A percentile compares a stretch with the other conserved stretches of the same genome.
Conservation (phyloP, 1,284 basidiomycete species). For the Ganoderma resinaceum region DNA sequence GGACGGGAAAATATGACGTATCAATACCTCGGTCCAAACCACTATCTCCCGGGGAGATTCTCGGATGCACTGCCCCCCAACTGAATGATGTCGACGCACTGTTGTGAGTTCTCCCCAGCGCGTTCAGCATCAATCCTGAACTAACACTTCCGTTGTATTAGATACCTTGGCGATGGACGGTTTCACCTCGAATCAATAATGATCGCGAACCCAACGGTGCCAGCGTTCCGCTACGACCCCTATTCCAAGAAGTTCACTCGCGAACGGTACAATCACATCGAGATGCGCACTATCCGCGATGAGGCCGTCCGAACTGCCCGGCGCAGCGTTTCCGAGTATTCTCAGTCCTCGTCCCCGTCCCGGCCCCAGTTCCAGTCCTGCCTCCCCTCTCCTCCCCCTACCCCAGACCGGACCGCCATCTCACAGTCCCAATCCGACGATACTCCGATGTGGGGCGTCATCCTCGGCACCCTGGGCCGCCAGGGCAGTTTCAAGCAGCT, state of each 20-base stretch:
- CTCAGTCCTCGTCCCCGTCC: slow-evolving; percentile 14
- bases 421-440: slow-evolving; percentile 18
- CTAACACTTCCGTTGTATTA: slow-evolving; percentile 13
- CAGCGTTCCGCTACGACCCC: slow-evolving; percentile 98
- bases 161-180: slow-evolving; percentile 97
- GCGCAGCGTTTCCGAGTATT: slow-evolving; percentile 58
- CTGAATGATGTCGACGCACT: slow-evolving; percentile 85
- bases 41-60: slow-evolving; percentile 94
- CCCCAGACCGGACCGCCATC: slow-evolving; percentile 2
- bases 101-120: slow-evolving; percentile 64
- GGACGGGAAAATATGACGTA: slow-evolving; percentile 77
- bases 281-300: slow-evolving; percentile 84
- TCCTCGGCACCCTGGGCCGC: slow-evolving; percentile 93
- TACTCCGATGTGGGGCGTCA: slow-evolving; percentile 83
- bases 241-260: slow-evolving; percentile 97
- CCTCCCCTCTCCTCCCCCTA: slow-evolving; percentile 10
- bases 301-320: slow-evolving; percentile 81
- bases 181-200: slow-evolving; percentile 99
- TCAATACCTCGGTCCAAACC: slow-evolving; percentile 92
- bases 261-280: slow-evolving; percentile 89
- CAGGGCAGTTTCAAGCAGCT: slow-evolving; percentile 94
- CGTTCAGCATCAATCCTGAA: not conserved
- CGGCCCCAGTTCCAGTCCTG: slow-evolving; percentile 9
- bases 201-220: slow-evolving; percentile 97
- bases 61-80: slow-evolving; percentile 95